phyloP scores from a whole-genome alignment of 768 basidiomycete genomes.

The Coprinellus micaceus region DNA sequence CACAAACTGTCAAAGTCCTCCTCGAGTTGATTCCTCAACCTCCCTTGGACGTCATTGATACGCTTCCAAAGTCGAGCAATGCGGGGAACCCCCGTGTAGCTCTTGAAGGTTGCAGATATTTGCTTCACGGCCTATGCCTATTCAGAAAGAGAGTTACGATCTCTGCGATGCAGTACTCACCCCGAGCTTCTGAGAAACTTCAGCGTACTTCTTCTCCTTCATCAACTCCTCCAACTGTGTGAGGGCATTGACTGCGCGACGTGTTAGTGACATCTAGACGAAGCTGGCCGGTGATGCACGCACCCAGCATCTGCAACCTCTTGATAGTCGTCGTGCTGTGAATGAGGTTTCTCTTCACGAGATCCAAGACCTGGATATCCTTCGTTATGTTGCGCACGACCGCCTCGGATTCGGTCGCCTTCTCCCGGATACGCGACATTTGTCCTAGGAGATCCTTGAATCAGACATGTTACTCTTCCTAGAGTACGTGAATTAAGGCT shows the following conservation, averaged over 20 bases:
- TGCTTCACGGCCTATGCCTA: conserved; percentile 76
- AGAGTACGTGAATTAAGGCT: neutral
- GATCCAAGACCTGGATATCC: conserved; percentile 91
- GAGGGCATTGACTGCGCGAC: conserved; percentile 66
- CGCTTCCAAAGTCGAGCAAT: conserved; percentile 77
- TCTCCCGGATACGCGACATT: conserved; percentile 94
- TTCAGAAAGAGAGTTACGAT: conserved; percentile 4
- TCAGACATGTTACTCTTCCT: conserved; percentile 10
- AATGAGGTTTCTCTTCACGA: conserved; percentile 91
- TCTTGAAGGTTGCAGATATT: conserved; percentile 75
- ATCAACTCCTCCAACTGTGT: conserved; percentile 77
- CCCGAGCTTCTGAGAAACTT: conserved; percentile 78
- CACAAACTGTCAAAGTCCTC: conserved; percentile 91
- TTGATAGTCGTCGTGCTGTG: conserved; percentile 87
- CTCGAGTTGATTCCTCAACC: conserved; percentile 76
- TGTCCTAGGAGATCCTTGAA: conserved; percentile 86
- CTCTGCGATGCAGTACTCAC: conserved; percentile 32
- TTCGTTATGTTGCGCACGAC: conserved; percentile 94
- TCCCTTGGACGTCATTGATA: conserved; percentile 79
- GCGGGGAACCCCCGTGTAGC: conserved; percentile 70
- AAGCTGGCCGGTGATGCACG: conserved; percentile 23
- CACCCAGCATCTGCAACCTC: conserved; percentile 91
- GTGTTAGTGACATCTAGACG: neutral
- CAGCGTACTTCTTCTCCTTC: conserved; percentile 73
- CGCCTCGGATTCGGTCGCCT: conserved; percentile 94